Evolutionary conservation across 202 grass and related monocot species (phyloP).

Genomic region (Zizania palustris): DNA sequence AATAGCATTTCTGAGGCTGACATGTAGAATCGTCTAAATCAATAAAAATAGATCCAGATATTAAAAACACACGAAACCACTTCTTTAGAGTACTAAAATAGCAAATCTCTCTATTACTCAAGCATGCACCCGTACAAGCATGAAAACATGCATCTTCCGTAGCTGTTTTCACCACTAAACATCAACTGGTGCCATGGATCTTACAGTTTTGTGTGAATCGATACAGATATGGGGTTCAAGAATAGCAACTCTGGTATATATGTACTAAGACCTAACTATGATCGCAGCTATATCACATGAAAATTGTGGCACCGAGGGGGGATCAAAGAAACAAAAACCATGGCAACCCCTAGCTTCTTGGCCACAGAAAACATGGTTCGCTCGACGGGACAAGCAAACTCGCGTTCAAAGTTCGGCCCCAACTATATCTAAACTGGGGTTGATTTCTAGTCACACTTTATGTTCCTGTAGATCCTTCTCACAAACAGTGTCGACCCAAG

Average conservation of each 20-base stretch:
- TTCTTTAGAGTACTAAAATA: no score
- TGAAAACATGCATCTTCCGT: not conserved
- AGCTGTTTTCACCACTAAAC: conserved; percentile 18
- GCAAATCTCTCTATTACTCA: no score
- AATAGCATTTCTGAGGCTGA: no score
- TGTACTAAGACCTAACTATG: conserved; percentile 45
- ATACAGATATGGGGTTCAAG: conserved; percentile 34
- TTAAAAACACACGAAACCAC: no score
- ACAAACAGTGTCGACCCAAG: conserved; percentile 92
- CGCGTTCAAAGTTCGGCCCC: conserved; percentile 11
- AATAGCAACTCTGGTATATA: conserved; percentile 38
- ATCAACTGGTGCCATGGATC: conserved; percentile 9
- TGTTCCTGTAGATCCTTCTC: conserved; percentile 98
- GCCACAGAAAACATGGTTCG: conserved; percentile 12
- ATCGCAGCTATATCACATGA: conserved; percentile 37
- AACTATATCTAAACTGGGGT: conserved; percentile 8
- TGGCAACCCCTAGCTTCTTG: conserved; percentile 23
- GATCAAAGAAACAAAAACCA: conserved; percentile 17
- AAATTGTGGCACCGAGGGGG: conserved; percentile 18
- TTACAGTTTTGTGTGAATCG: conserved; percentile 30
- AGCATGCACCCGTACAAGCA: not conserved
- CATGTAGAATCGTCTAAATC: no score
- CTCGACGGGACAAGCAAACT: conserved; percentile 19
- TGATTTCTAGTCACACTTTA: conserved; percentile 80
- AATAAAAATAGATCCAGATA: no score